Conservation (phyloP, 164 flowering plant species). For the Platanus orientalis region DNA sequence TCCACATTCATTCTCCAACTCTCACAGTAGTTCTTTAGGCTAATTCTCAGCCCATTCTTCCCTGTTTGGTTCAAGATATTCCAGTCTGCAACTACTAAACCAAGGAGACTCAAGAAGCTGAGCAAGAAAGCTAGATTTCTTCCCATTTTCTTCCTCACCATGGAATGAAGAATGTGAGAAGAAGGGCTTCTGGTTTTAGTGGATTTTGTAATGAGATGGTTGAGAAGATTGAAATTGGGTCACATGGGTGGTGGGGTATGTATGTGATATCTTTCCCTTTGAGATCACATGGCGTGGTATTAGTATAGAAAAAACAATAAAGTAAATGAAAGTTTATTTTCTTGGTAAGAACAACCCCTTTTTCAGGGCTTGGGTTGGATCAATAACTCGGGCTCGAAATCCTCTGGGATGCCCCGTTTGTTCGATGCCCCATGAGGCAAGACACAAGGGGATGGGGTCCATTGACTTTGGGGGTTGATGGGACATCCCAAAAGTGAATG, state of each 20-base stretch:
- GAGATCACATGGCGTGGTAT: conserved; percentile 5
- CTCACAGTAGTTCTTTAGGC: conserved; percentile 71
- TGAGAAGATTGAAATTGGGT: background rate
- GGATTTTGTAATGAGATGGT: background rate
- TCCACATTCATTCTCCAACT: conserved; percentile 81
- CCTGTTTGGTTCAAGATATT: conserved; percentile 39
- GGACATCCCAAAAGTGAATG: too few species aligned
- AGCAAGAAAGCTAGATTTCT: conserved; percentile 17
- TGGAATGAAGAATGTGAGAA: background rate
- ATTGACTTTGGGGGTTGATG: too few species aligned
- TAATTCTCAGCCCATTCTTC: conserved; percentile 17
- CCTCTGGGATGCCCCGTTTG: too few species aligned
- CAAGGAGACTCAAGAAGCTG: conserved; percentile 17
- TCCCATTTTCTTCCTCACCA: conserved; percentile 18
- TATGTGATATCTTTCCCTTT: background rate
- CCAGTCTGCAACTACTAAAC: conserved; percentile 43
- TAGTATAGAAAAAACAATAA: too few species aligned
- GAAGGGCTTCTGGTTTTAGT: background rate
- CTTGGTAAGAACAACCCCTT: too few species aligned
- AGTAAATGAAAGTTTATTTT: too few species aligned
- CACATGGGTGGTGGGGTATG: conserved; percentile 15
- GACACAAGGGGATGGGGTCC: too few species aligned
- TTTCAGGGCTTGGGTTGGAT: too few species aligned
- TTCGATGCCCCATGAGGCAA: too few species aligned
- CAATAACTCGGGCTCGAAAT: too few species aligned